Conservation (phyloP, 495 filamentous ascomycete species). For the Ascodesmis nigricans region DNA sequence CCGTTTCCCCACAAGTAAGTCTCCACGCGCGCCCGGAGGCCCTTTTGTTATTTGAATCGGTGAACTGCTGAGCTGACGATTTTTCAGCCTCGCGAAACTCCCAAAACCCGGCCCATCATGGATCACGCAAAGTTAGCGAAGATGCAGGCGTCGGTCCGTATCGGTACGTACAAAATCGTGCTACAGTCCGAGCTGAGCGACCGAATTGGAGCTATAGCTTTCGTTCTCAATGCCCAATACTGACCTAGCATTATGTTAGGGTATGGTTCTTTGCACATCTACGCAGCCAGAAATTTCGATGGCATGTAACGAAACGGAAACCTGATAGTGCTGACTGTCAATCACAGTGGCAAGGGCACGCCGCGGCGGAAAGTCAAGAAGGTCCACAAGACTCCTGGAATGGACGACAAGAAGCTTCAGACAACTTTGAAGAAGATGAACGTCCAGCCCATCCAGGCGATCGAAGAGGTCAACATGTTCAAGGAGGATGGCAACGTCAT, state of each 20-base stretch:
- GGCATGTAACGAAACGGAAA: too few species aligned
- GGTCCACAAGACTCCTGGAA: slow-evolving; percentile 68
- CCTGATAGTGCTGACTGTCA: slow-evolving; percentile 16
- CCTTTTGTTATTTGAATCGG: too few species aligned
- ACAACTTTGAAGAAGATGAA: slow-evolving; percentile 83
- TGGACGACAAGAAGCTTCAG: slow-evolving; percentile 99
- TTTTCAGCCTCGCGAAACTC: too few species aligned
- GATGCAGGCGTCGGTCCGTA: slow-evolving; percentile 54
- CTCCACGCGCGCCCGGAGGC: too few species aligned
- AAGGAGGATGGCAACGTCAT: slow-evolving; percentile 99
- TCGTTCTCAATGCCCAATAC: too few species aligned
- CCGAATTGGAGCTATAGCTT: too few species aligned
- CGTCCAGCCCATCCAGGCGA: slow-evolving; percentile 90
- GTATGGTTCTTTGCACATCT: slow-evolving; percentile 4
- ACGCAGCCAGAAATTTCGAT: too few species aligned
- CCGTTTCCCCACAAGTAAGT: too few species aligned
- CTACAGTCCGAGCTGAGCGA: too few species aligned
- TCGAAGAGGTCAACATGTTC: slow-evolving; percentile 99
- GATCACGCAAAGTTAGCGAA: slow-evolving; percentile 54
- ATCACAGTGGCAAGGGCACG: slow-evolving; percentile 96
- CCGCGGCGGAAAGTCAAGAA: slow-evolving; percentile 97
- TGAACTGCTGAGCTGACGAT: too few species aligned
- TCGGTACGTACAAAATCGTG: slow-evolving; percentile 55
- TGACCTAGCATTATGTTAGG: too few species aligned
- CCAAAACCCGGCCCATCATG: too few species aligned